Evolutionary conservation across 2,329 filamentous ascomycete genomes (phyloP), one percentile per base, ranked within the genome.

Genomic region (Xylaria sp.): DNA sequence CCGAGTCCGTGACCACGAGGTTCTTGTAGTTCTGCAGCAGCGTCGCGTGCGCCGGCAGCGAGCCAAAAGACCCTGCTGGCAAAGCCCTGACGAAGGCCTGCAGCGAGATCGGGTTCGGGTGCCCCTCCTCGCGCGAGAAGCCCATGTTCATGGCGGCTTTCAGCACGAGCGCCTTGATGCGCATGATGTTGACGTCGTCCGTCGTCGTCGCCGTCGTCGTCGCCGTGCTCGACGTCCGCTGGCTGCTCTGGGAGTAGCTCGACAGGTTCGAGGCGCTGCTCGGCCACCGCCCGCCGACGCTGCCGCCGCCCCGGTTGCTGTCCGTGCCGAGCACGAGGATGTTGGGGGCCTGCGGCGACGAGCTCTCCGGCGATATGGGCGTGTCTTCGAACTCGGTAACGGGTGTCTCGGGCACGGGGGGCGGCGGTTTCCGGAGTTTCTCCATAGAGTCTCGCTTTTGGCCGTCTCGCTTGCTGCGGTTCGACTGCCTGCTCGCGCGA

Each of bases 361-460:
- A 89, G 73, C 92, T 92, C 65, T 95, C 93, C 0, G 92, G 92
- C 0, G 94, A 97, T 52, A 94, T 88, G 3, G 93, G 91, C 0
- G 92, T 94, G 77, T 98, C 94, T 79, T 98, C 95, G 75, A 98
- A 98, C 74, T 98, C 94, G 4, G 94, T 98, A 0, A 95, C 95
- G 0, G 94, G 94, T 0, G 94, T 98, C 81, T 98, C 95, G 0
- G 94, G 94, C 4, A 90, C 87, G 1, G 82, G 81, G 1, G 82
- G 81, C 2, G 80, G 81, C 20, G 81, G 79, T 63, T 84, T 86
- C 64, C 83, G 82, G 74, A 84, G 78, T 78, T 82, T 83, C 74
- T 90, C 83, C 68, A 88, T 83, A 23, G 80, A 76, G 10, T 83
- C 73, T 59, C 84, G 84, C 75, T 87, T 86, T 51, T 86, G 80